Base-by-base conservation (phyloP, 192 early-diverging fungal genomes). In the Gamsiella multidivaricata region DNA sequence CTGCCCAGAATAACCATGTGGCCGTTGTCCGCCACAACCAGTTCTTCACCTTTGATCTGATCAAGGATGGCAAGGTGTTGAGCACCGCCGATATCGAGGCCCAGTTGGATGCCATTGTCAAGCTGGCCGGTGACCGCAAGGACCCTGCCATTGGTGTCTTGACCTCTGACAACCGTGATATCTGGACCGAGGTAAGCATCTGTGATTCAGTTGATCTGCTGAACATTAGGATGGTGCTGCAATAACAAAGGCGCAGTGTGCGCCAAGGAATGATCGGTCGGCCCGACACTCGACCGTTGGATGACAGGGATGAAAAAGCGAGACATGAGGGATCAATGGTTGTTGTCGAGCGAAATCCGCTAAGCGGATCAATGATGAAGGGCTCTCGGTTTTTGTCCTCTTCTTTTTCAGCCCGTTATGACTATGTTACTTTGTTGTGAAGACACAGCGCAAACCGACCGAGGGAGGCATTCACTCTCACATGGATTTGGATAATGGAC, bases 121-220 rank as follows among this genome's bases (percentile, higher is more conserved):
- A 78, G 74, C 2, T 71, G 32, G 94, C 94, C 45, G 94, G 94
- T 54, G 65, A 80, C 5, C 63, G 76, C 20, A 86, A 90, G 61
- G 93, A 85, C 49, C 85, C 89, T 49, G 80, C 97, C 14, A 80
- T 99, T 20, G 97, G 97, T 70, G 89, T 83, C 23, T 84, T 99
- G 80, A 97, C 96, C 20, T 82, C 94, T n/a, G 94, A 95, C 69
- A 93, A 98, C 87, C 91, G 97, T 78, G 96, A 97, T 75, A 83
- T 85, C 50, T 99, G 97, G 97, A 88, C 94, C 29, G 94, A 94
- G 73, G 90, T 88, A 69, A 69, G 59, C 6, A 20, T 53, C 32
- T 42, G 15, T 36, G 22, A n/a, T n/a, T n/a, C n/a, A n/a, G n/a
- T n/a, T n/a, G n/a, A n/a, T n/a, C n/a, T n/a, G n/a, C n/a, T n/a